Percentiles rank a stretch among this genome's conserved stretches.
These are phyloP conservation scores for Talaromyces rugulosus DNA, from an alignment of 2,329 filamentous ascomycete genomes.

Conservation along the genomic window DNA sequence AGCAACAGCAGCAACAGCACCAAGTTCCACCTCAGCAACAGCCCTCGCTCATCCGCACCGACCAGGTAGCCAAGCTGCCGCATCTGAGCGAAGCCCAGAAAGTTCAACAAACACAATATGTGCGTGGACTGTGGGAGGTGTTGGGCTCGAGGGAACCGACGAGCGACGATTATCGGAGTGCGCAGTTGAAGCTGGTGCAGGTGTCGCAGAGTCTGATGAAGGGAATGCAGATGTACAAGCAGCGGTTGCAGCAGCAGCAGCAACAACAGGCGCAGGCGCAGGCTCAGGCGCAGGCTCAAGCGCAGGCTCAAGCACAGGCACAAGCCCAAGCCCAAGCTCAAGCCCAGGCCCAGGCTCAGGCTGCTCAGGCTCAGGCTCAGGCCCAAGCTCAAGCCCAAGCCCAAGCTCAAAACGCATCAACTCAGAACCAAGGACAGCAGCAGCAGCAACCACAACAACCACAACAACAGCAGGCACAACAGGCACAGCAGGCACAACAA, in stretches of 20 bases:
- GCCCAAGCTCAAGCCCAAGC: constrained; percentile 13
- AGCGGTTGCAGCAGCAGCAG: constrained; percentile 33
- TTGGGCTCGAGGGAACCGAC: constrained; percentile 47
- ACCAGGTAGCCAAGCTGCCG: constrained; percentile 51
- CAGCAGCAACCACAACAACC: constrained; percentile 26
- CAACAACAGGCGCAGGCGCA: constrained; percentile 23
- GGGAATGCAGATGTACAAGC: constrained; percentile 46
- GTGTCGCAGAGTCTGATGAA: constrained; percentile 51
- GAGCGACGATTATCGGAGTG: constrained; percentile 47
- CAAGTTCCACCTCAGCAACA: constrained; percentile 35
- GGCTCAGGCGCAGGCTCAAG: constrained; percentile 18
- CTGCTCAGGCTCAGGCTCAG: constrained; percentile 24
- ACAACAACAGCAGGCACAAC: constrained; percentile 22
- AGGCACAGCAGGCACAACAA: constrained; percentile 21
- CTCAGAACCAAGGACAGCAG: constrained; percentile 22
- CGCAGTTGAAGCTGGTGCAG: constrained; percentile 48
- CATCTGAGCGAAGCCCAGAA: constrained; percentile 53
- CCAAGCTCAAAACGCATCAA: constrained; percentile 23
- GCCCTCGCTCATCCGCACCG: constrained; percentile 47
- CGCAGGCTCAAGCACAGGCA: constrained; percentile 19
- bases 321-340: constrained; percentile 14
- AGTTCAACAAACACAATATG: constrained; percentile 50
- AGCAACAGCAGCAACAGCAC: constrained; percentile 14
- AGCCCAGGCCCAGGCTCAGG: constrained; percentile 12
- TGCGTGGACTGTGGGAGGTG: constrained; percentile 52